phyloP scores from a whole-genome alignment of 345 rosid genomes.

The Citrus cavaleriei region DNA sequence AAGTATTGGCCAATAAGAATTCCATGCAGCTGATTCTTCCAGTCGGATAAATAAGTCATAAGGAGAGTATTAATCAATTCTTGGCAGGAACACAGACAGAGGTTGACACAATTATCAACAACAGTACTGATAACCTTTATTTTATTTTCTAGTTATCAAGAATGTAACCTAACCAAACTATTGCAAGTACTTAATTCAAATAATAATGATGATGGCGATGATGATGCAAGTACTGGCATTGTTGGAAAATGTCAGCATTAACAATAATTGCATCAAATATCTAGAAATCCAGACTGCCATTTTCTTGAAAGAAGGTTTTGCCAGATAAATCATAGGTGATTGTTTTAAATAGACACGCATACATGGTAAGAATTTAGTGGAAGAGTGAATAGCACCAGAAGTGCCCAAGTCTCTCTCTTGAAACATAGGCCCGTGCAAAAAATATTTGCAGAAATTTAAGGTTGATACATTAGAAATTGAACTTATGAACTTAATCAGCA shows the following conservation, averaged over 20 bases:
- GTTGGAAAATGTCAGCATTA: not conserved
- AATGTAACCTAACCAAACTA: not conserved
- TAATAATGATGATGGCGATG: no score
- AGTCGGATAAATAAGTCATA: not conserved
- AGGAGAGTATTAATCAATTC: not conserved
- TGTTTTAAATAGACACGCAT: not conserved
- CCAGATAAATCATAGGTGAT: not conserved
- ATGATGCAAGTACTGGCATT: not conserved
- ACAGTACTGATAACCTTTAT: not conserved
- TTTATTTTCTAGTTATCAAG: not conserved
- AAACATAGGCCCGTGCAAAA: not conserved
- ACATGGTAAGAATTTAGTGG: not conserved
- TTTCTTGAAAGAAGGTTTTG: not conserved
- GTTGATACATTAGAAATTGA: not conserved
- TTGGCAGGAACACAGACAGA: not conserved
- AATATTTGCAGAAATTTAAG: not conserved
- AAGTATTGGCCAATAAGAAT: not conserved
- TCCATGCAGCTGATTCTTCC: not conserved
- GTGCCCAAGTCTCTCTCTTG: not conserved
- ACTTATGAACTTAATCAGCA: slow-evolving; percentile 7
- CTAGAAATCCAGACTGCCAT: not conserved
- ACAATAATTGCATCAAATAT: not conserved
- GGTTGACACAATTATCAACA: not conserved
- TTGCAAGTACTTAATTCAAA: not conserved
- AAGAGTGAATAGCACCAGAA: not conserved